Evolutionary conservation across 805 yeast species (phyloP).

Genomic region (Wickerhamiella kazuoi): DNA sequence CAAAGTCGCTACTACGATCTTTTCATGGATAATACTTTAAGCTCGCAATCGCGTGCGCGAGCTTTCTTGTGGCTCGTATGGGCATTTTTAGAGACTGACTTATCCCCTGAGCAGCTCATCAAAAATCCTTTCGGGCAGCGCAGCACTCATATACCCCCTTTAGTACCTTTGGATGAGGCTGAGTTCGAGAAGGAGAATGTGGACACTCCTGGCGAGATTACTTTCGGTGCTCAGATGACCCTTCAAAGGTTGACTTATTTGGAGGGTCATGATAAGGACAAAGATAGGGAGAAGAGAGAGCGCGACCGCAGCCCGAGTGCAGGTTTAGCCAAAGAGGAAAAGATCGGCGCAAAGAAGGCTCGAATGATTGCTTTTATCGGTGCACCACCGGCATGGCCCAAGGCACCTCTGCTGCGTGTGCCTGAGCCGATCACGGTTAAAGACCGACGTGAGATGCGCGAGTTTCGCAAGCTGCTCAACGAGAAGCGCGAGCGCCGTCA

Average conservation of each 20-base stretch:
- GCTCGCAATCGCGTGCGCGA: conserved; percentile 49
- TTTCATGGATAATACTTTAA: conserved; percentile 41
- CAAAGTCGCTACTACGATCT: conserved; percentile 31
- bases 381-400: neutral
- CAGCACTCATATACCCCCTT: conserved; percentile 27
- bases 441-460: conserved; percentile 9
- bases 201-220: conserved; percentile 28
- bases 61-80: conserved; percentile 74
- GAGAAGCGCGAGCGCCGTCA: conserved; percentile 14
- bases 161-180: conserved; percentile 16
- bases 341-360: neutral
- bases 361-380: neutral
- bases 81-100: conserved; percentile 58
- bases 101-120: conserved; percentile 32
- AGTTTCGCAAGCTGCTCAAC: conserved; percentile 8
- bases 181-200: conserved; percentile 24
- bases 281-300: neutral
- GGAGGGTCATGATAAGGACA: conserved; percentile 6
- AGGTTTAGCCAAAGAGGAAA: too few relatives aligned
- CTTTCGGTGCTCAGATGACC: conserved; percentile 27
- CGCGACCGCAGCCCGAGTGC: neutral
- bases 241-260: conserved; percentile 24
- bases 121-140: conserved; percentile 40
- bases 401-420: conserved; percentile 2
- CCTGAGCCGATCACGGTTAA: conserved; percentile 10